A percentile compares a stretch with the other conserved stretches of the same genome.
Conservation (phyloP, 495 filamentous ascomycete species). For the Astrothelium subdiscretum region DNA sequence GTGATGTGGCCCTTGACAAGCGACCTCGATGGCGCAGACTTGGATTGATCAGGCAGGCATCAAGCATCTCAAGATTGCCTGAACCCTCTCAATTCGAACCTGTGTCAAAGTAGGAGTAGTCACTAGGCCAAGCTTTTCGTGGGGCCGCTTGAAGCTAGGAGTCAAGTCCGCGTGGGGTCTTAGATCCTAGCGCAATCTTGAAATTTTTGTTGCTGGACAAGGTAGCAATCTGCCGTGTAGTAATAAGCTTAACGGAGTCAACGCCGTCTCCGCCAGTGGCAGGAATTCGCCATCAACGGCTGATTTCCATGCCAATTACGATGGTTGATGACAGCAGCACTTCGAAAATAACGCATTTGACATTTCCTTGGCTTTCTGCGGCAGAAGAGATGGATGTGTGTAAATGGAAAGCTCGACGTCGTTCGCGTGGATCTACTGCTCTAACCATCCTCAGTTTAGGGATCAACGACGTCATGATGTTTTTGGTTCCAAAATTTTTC, state of each 20-base stretch:
- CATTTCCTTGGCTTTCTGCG: background rate
- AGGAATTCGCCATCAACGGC: background rate
- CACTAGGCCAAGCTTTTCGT: background rate
- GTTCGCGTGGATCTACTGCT: background rate
- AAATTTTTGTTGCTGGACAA: background rate
- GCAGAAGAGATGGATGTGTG: background rate
- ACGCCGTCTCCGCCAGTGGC: background rate
- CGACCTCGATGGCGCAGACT: background rate
- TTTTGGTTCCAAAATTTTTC: background rate
- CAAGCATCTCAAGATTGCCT: background rate
- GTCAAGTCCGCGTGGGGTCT: conserved; percentile 1
- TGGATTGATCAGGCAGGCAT: background rate
- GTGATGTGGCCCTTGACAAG: background rate
- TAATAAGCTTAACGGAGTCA: background rate
- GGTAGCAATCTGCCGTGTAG: background rate
- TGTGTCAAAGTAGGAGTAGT: background rate
- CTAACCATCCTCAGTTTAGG: conserved; percentile 1
- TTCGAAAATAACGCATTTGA: background rate
- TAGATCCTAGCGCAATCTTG: conserved; percentile 2
- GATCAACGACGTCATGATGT: conserved; percentile 1
- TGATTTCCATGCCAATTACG: background rate
- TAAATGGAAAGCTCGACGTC: background rate
- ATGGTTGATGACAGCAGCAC: background rate
- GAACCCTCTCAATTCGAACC: background rate
- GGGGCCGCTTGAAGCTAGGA: background rate